Evolutionary conservation across 208 protist genomes (phyloP).

Genomic region (Crithidia expoeki): DNA sequence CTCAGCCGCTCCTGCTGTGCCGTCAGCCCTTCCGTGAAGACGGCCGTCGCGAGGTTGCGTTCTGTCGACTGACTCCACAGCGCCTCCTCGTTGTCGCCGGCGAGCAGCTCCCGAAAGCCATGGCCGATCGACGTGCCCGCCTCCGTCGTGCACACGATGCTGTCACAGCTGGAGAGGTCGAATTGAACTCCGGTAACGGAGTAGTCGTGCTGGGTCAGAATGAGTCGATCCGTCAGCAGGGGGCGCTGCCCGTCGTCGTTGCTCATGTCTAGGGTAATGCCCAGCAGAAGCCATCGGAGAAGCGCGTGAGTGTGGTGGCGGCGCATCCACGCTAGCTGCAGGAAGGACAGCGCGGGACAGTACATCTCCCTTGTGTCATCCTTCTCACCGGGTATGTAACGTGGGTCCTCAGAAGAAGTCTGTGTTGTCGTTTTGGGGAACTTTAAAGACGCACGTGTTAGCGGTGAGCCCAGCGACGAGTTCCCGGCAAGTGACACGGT

Average conservation of each 20-base stretch:
- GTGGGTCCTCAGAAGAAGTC: not conserved
- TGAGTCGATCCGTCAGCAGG: conserved; percentile 61
- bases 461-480: not conserved
- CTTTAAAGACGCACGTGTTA: not conserved
- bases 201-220: conserved; percentile 67
- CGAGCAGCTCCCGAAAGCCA: conserved; percentile 81
- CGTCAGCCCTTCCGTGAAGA: conserved; percentile 51
- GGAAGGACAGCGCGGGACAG: conserved; percentile 41
- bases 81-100: conserved; percentile 70
- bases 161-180: conserved; percentile 82
- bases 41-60: conserved; percentile 65
- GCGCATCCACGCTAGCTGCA: conserved; percentile 74
- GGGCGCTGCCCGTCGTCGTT: conserved; percentile 1
- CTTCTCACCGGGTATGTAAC: not conserved
- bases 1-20: conserved; percentile 31
- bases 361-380: not conserved
- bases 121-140: conserved; percentile 59
- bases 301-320: conserved; percentile 72
- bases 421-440: not conserved
- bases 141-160: conserved; percentile 77
- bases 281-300: conserved; percentile 64
- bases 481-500: conserved; percentile 1
- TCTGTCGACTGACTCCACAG: conserved; percentile 55
- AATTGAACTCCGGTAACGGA: conserved; percentile 54
- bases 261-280: conserved; percentile 30